These are phyloP conservation scores for Massariosphaeria phaeospora DNA, from an alignment of 495 filamentous ascomycete genomes.

Conservation along the genomic window DNA sequence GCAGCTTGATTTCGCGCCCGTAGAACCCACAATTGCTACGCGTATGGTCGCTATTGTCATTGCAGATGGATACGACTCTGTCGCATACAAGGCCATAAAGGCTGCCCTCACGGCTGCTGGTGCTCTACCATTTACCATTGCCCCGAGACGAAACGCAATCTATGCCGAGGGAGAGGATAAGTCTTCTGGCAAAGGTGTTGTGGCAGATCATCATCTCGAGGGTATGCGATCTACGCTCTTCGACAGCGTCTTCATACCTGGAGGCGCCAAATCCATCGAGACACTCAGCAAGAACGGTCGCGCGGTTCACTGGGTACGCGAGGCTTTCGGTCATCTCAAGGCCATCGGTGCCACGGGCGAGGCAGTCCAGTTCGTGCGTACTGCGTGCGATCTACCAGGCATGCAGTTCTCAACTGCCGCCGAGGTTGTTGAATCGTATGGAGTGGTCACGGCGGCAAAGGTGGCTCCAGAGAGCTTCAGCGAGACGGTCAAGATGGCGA, in stretches of 20 bases:
- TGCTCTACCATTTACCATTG: constrained; percentile 70
- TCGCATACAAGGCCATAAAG: constrained; percentile 60
- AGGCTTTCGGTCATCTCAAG: constrained; percentile 78
- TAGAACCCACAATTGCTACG: constrained; percentile 60
- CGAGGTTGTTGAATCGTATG: constrained; percentile 61
- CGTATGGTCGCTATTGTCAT: constrained; percentile 74
- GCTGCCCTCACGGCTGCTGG: constrained; percentile 54
- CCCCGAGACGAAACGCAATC: constrained; percentile 55
- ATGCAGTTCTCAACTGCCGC: constrained; percentile 46
- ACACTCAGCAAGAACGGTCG: constrained; percentile 66
- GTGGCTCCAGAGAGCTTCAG: constrained; percentile 51
- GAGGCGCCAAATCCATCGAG: constrained; percentile 57
- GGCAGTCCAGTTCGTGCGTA: constrained; percentile 58
- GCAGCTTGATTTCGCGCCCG: constrained; percentile 62
- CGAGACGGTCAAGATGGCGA: constrained; percentile 53
- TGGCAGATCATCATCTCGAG: constrained; percentile 75
- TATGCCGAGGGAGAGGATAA: constrained; percentile 51
- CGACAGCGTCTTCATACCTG: constrained; percentile 76
- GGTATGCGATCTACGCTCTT: constrained; percentile 82
- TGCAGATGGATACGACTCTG: constrained; percentile 71
- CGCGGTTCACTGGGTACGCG: constrained; percentile 76
- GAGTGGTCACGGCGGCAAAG: constrained; percentile 59
- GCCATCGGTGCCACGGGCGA: constrained; percentile 70
- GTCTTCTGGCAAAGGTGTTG: constrained; percentile 48
- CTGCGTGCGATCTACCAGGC: constrained; percentile 53